Percentiles rank a stretch among this genome's conserved stretches.
Conservation (phyloP, 2,329 filamentous ascomycete species). For the Furcasterigmium sp. region DNA sequence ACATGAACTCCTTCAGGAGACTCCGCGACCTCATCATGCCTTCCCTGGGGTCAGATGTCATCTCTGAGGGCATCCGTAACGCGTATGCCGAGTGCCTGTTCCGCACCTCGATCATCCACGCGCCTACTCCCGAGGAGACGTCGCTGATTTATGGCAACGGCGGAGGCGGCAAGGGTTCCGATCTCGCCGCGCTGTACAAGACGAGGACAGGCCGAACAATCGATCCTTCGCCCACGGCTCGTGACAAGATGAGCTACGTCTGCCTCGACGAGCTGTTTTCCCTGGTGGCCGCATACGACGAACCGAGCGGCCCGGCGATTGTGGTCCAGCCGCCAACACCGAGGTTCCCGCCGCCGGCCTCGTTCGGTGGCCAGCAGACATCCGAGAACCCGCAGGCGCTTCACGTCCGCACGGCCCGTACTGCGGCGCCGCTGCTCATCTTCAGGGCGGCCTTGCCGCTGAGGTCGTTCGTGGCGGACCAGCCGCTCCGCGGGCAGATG, state of each 20-base stretch:
- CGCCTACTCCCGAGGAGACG: conserved; percentile 48
- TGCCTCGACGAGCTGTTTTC: conserved; percentile 76
- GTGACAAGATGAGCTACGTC: conserved; percentile 71
- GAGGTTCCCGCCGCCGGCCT: conserved; percentile 23
- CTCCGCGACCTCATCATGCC: conserved; percentile 71
- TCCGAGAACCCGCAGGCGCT: conserved; percentile 25
- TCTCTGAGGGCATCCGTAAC: conserved; percentile 63
- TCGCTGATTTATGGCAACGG: conserved; percentile 46
- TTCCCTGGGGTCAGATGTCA: conserved; percentile 57
- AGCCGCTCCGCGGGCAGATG: conserved; percentile 82
- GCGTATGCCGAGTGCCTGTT: conserved; percentile 75
- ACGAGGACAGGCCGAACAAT: conserved; percentile 68
- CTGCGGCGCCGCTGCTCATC: conserved; percentile 75
- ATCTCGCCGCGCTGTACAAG: conserved; percentile 58
- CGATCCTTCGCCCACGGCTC: conserved; percentile 56
- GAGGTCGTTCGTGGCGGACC: conserved; percentile 84
- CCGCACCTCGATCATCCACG: conserved; percentile 74
- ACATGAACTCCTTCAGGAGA: conserved; percentile 67
- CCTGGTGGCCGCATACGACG: conserved; percentile 52
- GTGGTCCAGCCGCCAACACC: conserved; percentile 39
- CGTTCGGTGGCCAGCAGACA: conserved; percentile 7
- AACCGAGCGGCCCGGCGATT: conserved; percentile 26
- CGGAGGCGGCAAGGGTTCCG: conserved; percentile 32
- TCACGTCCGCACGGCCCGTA: conserved; percentile 62
- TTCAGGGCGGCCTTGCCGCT: conserved; percentile 74